Evolutionary conservation across 2,329 filamentous ascomycete genomes (phyloP).

Genomic region (Diaporthe velutina): DNA sequence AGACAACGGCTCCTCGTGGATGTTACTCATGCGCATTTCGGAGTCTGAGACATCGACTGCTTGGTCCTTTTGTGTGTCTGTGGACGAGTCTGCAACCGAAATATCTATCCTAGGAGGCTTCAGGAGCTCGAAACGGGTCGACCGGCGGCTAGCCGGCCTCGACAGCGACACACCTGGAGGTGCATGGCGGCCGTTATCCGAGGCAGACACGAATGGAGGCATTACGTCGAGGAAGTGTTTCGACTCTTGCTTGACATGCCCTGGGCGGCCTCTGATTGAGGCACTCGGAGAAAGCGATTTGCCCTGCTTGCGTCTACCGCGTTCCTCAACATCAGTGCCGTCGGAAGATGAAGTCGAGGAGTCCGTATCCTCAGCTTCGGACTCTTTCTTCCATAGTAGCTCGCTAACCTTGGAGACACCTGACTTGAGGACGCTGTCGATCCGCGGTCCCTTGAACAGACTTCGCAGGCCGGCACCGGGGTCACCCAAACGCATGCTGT

Average conservation of each 20-base stretch:
- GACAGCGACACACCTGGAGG: slow-evolving; percentile 43
- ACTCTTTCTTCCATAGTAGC: slow-evolving; percentile 68
- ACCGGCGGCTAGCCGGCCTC: slow-evolving; percentile 54
- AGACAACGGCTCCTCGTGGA: slow-evolving; percentile 47
- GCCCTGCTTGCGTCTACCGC: slow-evolving; percentile 53
- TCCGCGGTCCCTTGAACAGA: slow-evolving; percentile 82
- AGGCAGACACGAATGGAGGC: slow-evolving; percentile 60
- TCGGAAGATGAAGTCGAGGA: slow-evolving; percentile 59
- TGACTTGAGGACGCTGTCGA: slow-evolving; percentile 78
- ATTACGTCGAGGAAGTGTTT: slow-evolving; percentile 66
- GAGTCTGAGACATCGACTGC: slow-evolving; percentile 55
- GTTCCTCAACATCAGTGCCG: slow-evolving; percentile 61
- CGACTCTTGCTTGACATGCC: slow-evolving; percentile 48
- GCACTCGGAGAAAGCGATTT: slow-evolving; percentile 44
- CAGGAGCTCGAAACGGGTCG: slow-evolving; percentile 60
- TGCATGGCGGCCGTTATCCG: slow-evolving; percentile 42
- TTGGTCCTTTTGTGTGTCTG: slow-evolving; percentile 40
- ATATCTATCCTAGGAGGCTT: slow-evolving; percentile 65
- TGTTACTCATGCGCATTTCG: slow-evolving; percentile 51
- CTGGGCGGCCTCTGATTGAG: slow-evolving; percentile 51
- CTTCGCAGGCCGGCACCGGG: slow-evolving; percentile 71
- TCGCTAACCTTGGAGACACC: slow-evolving; percentile 70
- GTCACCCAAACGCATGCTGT: slow-evolving; percentile 62
- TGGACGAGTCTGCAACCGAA: slow-evolving; percentile 51
- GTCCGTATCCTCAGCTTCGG: slow-evolving; percentile 47